These are phyloP conservation scores for Cladosporium cucumerinum DNA, from an alignment of 2,329 filamentous ascomycete species.

Conservation along the genomic window DNA sequence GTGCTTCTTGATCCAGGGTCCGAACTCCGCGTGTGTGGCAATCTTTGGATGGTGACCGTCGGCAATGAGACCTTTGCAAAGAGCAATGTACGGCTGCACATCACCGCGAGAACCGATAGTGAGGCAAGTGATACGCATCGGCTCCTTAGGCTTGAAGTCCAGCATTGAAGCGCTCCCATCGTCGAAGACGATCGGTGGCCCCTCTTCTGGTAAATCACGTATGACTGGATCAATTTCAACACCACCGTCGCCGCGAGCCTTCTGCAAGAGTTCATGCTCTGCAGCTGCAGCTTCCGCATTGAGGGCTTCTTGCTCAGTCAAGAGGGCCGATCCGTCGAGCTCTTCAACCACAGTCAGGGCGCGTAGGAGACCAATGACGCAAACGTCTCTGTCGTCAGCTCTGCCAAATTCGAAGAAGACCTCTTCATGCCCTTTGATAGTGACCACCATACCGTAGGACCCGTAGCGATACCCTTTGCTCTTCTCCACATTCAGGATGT, in stretches of 20 bases:
- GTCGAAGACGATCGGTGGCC: conserved; percentile 80
- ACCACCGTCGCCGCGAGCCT: conserved; percentile 56
- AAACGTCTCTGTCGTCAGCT: conserved; percentile 79
- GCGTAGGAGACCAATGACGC: conserved; percentile 74
- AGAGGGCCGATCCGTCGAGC: conserved; percentile 64
- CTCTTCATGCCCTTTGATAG: conserved; percentile 91
- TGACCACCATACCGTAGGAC: conserved; percentile 85
- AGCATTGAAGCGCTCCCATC: conserved; percentile 83
- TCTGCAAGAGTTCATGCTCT: conserved; percentile 62
- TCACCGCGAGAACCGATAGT: conserved; percentile 96
- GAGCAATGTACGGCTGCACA: conserved; percentile 93
- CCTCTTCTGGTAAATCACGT: conserved; percentile 43
- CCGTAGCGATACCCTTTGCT: conserved; percentile 92
- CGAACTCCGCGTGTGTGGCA: conserved; percentile 88
- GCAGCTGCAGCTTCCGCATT: conserved; percentile 55
- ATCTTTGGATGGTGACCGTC: conserved; percentile 86
- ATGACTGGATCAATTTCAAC: conserved; percentile 34
- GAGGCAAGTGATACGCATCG: conserved; percentile 82
- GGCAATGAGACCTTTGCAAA: conserved; percentile 83
- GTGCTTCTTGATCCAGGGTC: conserved; percentile 82
- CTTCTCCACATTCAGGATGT: conserved; percentile 90
- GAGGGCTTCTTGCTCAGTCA: conserved; percentile 66
- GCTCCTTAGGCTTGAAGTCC: conserved; percentile 79
- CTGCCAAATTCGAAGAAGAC: conserved; percentile 91
- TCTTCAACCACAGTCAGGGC: conserved; percentile 70